Evolutionary conservation across 2,329 filamentous ascomycete genomes (phyloP).

Genomic region (Fusarium odoratissimum): DNA sequence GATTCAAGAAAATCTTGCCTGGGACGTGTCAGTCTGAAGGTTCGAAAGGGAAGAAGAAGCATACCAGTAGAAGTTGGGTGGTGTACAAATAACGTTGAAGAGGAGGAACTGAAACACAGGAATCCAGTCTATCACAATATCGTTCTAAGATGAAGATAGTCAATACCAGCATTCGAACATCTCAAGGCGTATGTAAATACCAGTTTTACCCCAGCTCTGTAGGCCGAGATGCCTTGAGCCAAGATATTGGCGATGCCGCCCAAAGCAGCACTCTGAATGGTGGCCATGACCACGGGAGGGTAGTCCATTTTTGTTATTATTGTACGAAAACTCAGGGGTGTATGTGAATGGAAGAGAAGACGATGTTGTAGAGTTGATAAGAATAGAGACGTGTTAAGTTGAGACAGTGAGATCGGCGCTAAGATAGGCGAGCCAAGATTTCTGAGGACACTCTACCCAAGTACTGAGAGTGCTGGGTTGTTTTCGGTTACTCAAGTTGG

Average conservation of each 20-base stretch:
- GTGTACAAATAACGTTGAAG: slow-evolving; percentile 78
- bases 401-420: slow-evolving; percentile 25
- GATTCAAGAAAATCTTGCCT: slow-evolving; percentile 82
- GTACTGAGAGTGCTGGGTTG: neutral
- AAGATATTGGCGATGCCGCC: slow-evolving; percentile 77
- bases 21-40: slow-evolving; percentile 25
- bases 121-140: slow-evolving; percentile 71
- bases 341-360: neutral
- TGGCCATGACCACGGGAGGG: slow-evolving; percentile 67
- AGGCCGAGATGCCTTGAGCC: slow-evolving; percentile 76
- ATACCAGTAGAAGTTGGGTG: slow-evolving; percentile 86
- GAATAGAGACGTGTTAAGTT: slow-evolving; percentile 22
- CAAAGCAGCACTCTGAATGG: slow-evolving; percentile 73
- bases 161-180: neutral
- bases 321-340: neutral
- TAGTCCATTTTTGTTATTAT: slow-evolving; percentile 44
- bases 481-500: neutral
- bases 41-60: slow-evolving; percentile 39
- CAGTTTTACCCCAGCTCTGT: slow-evolving; percentile 66
- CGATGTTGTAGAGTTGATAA: neutral
- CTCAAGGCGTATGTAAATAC: neutral
- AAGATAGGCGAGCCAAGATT: slow-evolving; percentile 26
- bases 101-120: slow-evolving; percentile 81
- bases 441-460: neutral
- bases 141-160: slow-evolving; percentile 55